Evolutionary conservation across 2,329 filamentous ascomycete genomes (phyloP).

Genomic region (Colletotrichum sp.): DNA sequence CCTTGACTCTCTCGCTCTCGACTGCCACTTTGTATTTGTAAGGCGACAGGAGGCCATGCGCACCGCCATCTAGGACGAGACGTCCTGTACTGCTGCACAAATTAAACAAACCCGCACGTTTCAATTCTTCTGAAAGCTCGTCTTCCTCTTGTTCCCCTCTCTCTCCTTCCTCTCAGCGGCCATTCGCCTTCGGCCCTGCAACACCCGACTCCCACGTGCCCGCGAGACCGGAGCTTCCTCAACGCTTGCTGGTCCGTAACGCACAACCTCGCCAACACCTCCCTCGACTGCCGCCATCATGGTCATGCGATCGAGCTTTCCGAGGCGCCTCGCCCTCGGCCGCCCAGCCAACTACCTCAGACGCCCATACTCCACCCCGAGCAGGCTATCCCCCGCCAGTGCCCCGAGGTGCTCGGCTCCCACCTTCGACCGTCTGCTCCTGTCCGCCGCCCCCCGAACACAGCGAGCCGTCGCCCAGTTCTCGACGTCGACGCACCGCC

Average conservation of each 20-base stretch:
- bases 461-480: conserved; percentile 36
- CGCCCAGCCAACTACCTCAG: conserved; percentile 33
- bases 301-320: conserved; percentile 46
- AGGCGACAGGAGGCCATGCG: conserved; percentile 20
- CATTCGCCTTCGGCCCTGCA: not conserved
- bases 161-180: not conserved
- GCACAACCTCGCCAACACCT: not conserved
- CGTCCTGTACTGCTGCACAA: conserved; percentile 1
- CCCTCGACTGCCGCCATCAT: conserved; percentile 28
- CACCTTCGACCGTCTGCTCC: conserved; percentile 36
- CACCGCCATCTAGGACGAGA: conserved; percentile 3
- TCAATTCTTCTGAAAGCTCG: not conserved
- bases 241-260: not conserved
- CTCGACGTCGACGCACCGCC: conserved; percentile 36
- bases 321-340: conserved; percentile 43
- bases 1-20: not conserved
- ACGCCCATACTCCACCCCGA: conserved; percentile 28
- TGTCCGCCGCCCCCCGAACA: conserved; percentile 31
- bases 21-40: conserved; percentile 17
- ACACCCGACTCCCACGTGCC: conserved; percentile 4
- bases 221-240: not conserved
- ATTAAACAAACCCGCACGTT: not conserved
- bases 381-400: conserved; percentile 12
- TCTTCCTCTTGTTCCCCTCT: not conserved
- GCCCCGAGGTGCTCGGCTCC: conserved; percentile 15